Percentiles rank a stretch among this genome's conserved stretches.
Conservation (phyloP, 257 asterid species). For the Knoxia roxburghii region DNA sequence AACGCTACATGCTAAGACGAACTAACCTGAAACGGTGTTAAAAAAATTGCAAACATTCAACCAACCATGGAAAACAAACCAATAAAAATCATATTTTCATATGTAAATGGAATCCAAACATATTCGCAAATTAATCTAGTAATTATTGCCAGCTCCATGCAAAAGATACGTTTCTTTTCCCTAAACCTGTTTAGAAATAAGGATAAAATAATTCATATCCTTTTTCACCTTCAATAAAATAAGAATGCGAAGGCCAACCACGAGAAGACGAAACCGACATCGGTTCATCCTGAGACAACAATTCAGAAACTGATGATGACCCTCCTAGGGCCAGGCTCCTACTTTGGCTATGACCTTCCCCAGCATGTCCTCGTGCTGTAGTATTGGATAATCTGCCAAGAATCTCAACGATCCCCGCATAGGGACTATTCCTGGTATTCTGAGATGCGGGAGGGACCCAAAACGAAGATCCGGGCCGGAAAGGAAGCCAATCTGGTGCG, state of each 20-base stretch:
- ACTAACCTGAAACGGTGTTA: no score
- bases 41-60: neutral
- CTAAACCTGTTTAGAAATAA: neutral
- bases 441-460: conserved; percentile 41
- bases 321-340: neutral
- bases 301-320: conserved; percentile 6
- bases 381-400: conserved; percentile 25
- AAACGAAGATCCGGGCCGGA: conserved; percentile 36
- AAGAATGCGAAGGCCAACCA: conserved; percentile 41
- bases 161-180: no score
- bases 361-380: neutral
- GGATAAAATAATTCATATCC: neutral
- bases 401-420: conserved; percentile 23
- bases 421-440: conserved; percentile 1
- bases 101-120: no score
- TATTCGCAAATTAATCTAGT: no score
- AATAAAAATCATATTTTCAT: no score
- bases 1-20: no score
- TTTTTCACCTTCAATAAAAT: conserved; percentile 27
- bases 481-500: conserved; percentile 43
- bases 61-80: neutral
- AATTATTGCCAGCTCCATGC: no score
- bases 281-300: conserved; percentile 24
- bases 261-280: conserved; percentile 18
- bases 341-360: neutral